Evolutionary conservation across 768 basidiomycete genomes (phyloP).

Genomic region (Boletus coccyginus): DNA sequence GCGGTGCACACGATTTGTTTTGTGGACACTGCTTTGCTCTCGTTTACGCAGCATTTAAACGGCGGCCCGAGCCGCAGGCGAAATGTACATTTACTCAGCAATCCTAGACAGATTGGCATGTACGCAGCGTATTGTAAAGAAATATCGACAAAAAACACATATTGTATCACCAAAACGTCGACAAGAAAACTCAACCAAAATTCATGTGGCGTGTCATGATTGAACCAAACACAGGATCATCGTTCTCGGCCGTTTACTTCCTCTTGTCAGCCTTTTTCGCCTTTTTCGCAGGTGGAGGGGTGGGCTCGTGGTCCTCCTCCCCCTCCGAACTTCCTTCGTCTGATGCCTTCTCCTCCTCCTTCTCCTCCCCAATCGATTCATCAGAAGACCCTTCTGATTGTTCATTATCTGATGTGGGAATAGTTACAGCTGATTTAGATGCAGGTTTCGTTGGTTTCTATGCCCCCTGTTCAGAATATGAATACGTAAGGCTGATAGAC

Average conservation of each 20-base stretch:
- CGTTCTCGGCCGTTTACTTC: constrained; percentile 16
- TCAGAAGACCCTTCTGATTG: constrained; percentile 29
- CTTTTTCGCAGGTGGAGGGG: constrained; percentile 31
- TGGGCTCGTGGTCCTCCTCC: constrained; percentile 27
- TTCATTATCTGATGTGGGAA: constrained; percentile 30
- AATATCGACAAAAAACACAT: constrained; percentile 29
- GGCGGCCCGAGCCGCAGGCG: constrained; percentile 12
- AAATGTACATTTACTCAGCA: constrained; percentile 3
- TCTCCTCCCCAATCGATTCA: constrained; percentile 27
- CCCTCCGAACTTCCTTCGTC: constrained; percentile 23
- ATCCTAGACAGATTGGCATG: neutral
- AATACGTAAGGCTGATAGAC: constrained; percentile 8
- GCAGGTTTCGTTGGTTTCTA: constrained; percentile 25
- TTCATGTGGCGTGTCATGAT: constrained; percentile 2
- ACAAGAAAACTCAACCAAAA: constrained; percentile 4
- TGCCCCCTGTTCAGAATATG: constrained; percentile 12
- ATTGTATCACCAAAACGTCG: constrained; percentile 20
- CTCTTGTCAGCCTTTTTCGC: constrained; percentile 27
- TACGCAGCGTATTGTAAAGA: constrained; percentile 19
- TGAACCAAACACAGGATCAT: constrained; percentile 7
- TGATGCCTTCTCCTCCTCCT: constrained; percentile 21
- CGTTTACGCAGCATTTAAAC: constrained; percentile 23
- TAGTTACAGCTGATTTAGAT: constrained; percentile 24
- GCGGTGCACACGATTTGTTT: constrained; percentile 18
- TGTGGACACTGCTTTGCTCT: constrained; percentile 35